Evolutionary conservation across 2,329 filamentous ascomycete species (phyloP).

Genomic region (Ceratocystis ficicola): DNA sequence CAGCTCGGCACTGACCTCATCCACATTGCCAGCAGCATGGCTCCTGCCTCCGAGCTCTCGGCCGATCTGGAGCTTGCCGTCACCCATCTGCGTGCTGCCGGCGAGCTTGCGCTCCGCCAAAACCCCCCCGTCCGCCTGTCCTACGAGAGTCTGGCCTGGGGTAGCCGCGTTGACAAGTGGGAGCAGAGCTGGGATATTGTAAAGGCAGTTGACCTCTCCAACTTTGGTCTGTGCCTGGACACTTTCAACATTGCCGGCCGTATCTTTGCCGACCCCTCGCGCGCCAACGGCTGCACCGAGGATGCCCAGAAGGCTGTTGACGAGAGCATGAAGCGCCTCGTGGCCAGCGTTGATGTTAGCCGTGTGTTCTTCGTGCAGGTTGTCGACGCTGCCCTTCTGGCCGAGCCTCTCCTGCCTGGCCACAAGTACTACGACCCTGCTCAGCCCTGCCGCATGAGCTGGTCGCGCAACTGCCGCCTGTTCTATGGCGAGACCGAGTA

Average conservation of each 20-base stretch:
- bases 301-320: slow-evolving; percentile 45
- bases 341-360: slow-evolving; percentile 42
- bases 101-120: slow-evolving; percentile 51
- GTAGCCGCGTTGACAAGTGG: slow-evolving; percentile 58
- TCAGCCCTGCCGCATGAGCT: slow-evolving; percentile 52
- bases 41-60: slow-evolving; percentile 37
- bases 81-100: slow-evolving; percentile 49
- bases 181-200: slow-evolving; percentile 60
- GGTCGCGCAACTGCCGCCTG: slow-evolving; percentile 60
- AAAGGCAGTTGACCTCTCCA: slow-evolving; percentile 49
- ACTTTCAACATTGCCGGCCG: slow-evolving; percentile 65
- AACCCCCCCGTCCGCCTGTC: slow-evolving; percentile 51
- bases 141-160: slow-evolving; percentile 64
- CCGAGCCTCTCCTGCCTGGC: slow-evolving; percentile 40
- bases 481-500: slow-evolving; percentile 42
- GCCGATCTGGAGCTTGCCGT: slow-evolving; percentile 43
- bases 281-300: slow-evolving; percentile 37
- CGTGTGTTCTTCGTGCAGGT: slow-evolving; percentile 69
- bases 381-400: slow-evolving; percentile 57
- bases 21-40: slow-evolving; percentile 60
- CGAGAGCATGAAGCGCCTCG: slow-evolving; percentile 43
- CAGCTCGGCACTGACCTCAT: slow-evolving; percentile 58
- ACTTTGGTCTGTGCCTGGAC: slow-evolving; percentile 67
- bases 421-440: slow-evolving; percentile 30
- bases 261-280: slow-evolving; percentile 57